These are phyloP conservation scores for Curvularia sp. DNA, from an alignment of 2,329 filamentous ascomycete species.

Conservation along the genomic window DNA sequence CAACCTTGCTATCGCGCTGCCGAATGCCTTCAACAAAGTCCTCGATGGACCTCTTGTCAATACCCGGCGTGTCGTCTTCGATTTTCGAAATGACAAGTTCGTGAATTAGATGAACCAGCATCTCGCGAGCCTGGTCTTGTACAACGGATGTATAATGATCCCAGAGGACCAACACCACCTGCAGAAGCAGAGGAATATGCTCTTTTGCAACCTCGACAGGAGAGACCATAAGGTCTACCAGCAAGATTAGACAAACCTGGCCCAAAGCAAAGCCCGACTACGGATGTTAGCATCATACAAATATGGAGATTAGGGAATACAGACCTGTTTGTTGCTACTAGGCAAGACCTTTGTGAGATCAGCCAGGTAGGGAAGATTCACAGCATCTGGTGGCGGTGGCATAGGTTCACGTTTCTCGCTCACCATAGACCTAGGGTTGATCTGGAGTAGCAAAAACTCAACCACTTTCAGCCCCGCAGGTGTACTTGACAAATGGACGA, in stretches of 20 bases:
- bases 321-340: conserved; percentile 43
- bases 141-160: conserved; percentile 96
- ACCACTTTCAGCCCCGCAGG: conserved; percentile 87
- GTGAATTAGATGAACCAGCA: conserved; percentile 97
- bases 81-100: conserved; percentile 84
- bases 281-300: conserved; percentile 22
- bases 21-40: conserved; percentile 87
- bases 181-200: conserved; percentile 83
- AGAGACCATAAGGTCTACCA: conserved; percentile 95
- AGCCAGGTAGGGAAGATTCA: conserved; percentile 84
- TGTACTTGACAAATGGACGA: conserved; percentile 91
- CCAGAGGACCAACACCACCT: conserved; percentile 93
- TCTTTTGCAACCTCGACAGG: conserved; percentile 81
- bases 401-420: conserved; percentile 72
- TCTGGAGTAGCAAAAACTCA: conserved; percentile 89
- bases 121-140: conserved; percentile 94
- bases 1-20: conserved; percentile 80
- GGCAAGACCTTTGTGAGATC: conserved; percentile 52
- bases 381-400: conserved; percentile 72
- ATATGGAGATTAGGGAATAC: not conserved
- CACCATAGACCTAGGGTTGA: conserved; percentile 96
- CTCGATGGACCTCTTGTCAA: conserved; percentile 79
- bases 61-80: conserved; percentile 71
- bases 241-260: conserved; percentile 87
- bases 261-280: conserved; percentile 85